A percentile compares a stretch with the other conserved stretches of the same genome.
phyloP scores from a whole-genome alignment of 352 stramenopile genomes.

The Sclerospora graminicola region DNA sequence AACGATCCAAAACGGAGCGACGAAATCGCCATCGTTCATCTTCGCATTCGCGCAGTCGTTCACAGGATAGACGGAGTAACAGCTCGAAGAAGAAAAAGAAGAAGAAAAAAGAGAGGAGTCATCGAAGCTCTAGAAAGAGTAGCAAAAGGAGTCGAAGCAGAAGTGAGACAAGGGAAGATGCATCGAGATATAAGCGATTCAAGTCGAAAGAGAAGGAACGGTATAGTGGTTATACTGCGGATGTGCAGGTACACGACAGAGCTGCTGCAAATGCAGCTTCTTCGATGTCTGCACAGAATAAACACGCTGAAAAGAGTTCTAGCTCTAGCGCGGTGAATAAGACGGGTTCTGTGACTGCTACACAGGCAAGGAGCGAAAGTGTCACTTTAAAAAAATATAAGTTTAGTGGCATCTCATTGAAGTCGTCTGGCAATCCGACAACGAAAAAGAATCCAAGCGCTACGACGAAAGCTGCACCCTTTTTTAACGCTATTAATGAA shows the following conservation, averaged over 20 bases:
- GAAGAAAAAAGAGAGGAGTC: slow-evolving; percentile 2
- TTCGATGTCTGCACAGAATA: not conserved
- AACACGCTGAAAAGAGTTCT: not conserved
- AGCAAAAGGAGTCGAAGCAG: slow-evolving; percentile 14
- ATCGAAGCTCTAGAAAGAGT: slow-evolving; percentile 16
- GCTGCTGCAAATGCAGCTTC: not conserved
- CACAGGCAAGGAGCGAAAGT: slow-evolving; percentile 2
- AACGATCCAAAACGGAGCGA: slow-evolving; percentile 17
- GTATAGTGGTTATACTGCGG: not conserved
- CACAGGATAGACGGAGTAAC: slow-evolving; percentile 7
- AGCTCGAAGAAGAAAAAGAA: slow-evolving; percentile 22
- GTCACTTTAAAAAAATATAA: slow-evolving; percentile 42
- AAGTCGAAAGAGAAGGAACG: slow-evolving; percentile 14
- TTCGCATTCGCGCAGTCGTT: slow-evolving; percentile 26
- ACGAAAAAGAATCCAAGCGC: slow-evolving; percentile 9
- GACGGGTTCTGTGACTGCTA: slow-evolving; percentile 9
- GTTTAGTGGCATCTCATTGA: slow-evolving; percentile 63
- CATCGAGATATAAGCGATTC: slow-evolving; percentile 5
- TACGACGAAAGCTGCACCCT: slow-evolving; percentile 9
- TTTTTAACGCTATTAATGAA: slow-evolving; percentile 17
- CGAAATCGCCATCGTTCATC: slow-evolving; percentile 8
- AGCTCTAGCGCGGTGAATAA: slow-evolving; percentile 2
- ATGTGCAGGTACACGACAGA: slow-evolving; percentile 1
- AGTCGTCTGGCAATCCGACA: slow-evolving; percentile 15
- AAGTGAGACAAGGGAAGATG: slow-evolving; percentile 4